Base-by-base conservation (phyloP, 345 rosid species). In the Euclidium syriacum region DNA sequence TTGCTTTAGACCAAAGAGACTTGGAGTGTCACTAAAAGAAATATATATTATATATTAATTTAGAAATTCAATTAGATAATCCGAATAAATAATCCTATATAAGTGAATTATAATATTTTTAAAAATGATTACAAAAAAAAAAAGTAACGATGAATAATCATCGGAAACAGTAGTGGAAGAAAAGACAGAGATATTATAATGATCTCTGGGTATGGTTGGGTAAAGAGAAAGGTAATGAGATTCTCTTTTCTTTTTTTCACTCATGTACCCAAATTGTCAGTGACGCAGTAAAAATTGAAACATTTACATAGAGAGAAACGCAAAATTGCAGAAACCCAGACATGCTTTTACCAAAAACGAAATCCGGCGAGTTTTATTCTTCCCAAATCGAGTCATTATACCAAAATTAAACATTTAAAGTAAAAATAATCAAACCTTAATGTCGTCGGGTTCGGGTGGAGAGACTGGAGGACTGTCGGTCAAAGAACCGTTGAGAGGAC, bases 391-490 rank as follows among this genome's bases (percentile, higher is more conserved):
- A 23, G 4, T 10, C 4, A 19, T 41, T 26, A 40, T 16, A 40
- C 0, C 5, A 23, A 55, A 4, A 17, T 32, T 16, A 8, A 7
- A 11, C n/a, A n/a, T n/a, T n/a, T n/a, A 22, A 9, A 14, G 7
- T 16, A 27, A 22, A 20, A 19, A 44, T 10, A 3, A 10, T 1
- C 9, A 16, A 69, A 90, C 99, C 97, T 95, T 95, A 46, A 73
- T 70, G 34, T 90, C 98, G 63, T 90, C 98, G 55, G 82, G 47
- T 26, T 90, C 96, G 2, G 98, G 85, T 10, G 99, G 98, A 39
- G 99, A 94, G 6, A 87, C 95, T 18, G 99, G 99, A 20, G 99
- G 99, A 68, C 98, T 95, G 75, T 95, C 99, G 10, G 97, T 86
- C 10, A 86, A 77, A 14, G 98, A 89, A 43, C 83, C 86, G 19